Base-by-base conservation (phyloP, 305 asterid genomes). In the Solanum hybrid region DNA sequence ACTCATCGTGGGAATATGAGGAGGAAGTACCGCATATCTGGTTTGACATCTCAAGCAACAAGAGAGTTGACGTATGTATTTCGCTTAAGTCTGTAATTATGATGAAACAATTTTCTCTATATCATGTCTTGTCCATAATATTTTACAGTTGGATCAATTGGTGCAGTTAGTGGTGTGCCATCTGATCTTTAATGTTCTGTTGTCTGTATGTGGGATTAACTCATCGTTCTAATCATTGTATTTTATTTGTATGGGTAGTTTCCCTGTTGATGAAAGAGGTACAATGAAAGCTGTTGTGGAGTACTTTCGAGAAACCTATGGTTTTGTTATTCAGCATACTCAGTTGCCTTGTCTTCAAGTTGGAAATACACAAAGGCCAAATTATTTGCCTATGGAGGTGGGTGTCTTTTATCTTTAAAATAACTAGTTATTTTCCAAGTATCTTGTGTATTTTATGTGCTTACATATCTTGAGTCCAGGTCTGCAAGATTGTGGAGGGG, bases 301-400 rank as follows among this genome's bases (percentile, higher is more conserved):
- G 45, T 96, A 97, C 91, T 97, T 97, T 77, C 95, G 91, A 9
- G 98, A 97, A 89, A 96, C 99, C 1, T 96, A 97, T 31, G 98
- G 97, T 1, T 95, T 94, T 90, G 93, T 93, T 34, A 97, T 97
- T 89, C 98, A 94, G 57, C 96, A 95, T 89, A 94, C 95, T 0
- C 98, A 96, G 38, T 92, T 95, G 94, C 99, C 99, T 51, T 97
- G 98, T 88, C 92, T 97, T 79, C 99, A 96, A 96, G 98, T 97
- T 89, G 99, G 99, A 89, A 97, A 95, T 92, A 93, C 92, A 38
- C 97, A 94, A 88, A 93, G 98, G 91, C 97, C 98, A 57, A 96
- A 97, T 91, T 97, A 96, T 90, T 90, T 97, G 89, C 99, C 99
- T 4, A 96, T 97, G 99, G 99, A 97, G 98, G 99, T 96, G 80